Conservation (phyloP, 2,329 filamentous ascomycete genomes). For the Coniella lustricola region DNA sequence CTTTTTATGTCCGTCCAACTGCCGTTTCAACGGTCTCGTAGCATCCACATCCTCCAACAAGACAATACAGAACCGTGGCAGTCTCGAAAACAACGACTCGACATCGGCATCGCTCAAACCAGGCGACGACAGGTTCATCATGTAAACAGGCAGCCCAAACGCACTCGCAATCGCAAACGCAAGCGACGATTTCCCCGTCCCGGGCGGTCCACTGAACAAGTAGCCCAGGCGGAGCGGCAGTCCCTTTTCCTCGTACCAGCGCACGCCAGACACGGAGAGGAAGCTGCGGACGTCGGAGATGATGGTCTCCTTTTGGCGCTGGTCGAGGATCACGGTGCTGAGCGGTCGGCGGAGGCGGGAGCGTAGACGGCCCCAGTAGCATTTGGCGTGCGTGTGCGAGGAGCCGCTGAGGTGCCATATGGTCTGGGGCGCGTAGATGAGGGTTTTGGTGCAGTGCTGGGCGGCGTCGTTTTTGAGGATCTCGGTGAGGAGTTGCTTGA, state of each 20-base stretch:
- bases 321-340: constrained; percentile 8
- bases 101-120: constrained; percentile 6
- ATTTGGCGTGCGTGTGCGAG: background rate
- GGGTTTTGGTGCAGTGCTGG: constrained; percentile 5
- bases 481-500: constrained; percentile 8
- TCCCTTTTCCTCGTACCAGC: constrained; percentile 13
- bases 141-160: constrained; percentile 12
- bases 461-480: constrained; percentile 10
- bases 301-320: constrained; percentile 7
- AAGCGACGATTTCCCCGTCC: constrained; percentile 12
- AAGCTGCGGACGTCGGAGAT: constrained; percentile 10
- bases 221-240: constrained; percentile 13
- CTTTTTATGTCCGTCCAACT: background rate
- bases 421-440: background rate
- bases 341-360: constrained; percentile 3
- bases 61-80: constrained; percentile 10
- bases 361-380: background rate
- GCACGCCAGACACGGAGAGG: constrained; percentile 5
- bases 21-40: constrained; percentile 6
- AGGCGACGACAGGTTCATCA: constrained; percentile 10
- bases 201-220: constrained; percentile 13
- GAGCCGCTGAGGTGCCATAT: background rate
- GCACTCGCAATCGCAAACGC: constrained; percentile 11
- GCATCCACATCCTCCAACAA: constrained; percentile 14
- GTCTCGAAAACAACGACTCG: constrained; percentile 4